These are phyloP conservation scores for Lentinula novae-zelandiae DNA, from an alignment of 1,284 basidiomycete species.

Conservation along the genomic window DNA sequence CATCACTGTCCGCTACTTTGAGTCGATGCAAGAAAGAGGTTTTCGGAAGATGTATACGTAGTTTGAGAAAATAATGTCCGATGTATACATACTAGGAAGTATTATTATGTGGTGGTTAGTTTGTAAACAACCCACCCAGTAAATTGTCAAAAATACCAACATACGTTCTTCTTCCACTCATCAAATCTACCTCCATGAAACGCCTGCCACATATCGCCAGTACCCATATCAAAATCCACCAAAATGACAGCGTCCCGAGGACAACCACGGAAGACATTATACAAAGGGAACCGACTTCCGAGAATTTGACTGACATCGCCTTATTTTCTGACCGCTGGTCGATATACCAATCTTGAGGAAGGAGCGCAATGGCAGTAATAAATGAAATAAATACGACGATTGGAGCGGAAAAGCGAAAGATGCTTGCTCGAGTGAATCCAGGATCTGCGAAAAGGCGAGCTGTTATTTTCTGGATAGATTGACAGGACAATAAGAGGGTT, in stretches of 20 bases:
- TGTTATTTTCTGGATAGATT: neutral
- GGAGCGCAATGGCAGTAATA: neutral
- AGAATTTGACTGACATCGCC: neutral
- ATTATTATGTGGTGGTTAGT: neutral
- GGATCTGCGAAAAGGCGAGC: constrained; percentile 1
- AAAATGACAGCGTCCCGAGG: neutral
- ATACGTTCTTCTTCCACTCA: neutral
- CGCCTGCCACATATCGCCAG: neutral
- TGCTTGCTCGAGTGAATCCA: constrained; percentile 4
- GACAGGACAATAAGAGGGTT: neutral
- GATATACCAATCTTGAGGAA: neutral
- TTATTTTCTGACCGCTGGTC: neutral
- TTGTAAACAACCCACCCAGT: constrained; percentile 2
- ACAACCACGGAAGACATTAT: neutral
- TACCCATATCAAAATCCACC: constrained; percentile 7
- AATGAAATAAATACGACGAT: constrained; percentile 9
- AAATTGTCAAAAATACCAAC: neutral
- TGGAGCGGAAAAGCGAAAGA: constrained; percentile 7
- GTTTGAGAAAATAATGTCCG: too few species aligned
- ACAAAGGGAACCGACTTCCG: neutral
- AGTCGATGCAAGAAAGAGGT: too few species aligned
- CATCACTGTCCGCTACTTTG: too few species aligned
- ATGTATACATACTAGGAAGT: neutral
- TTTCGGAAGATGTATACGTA: too few species aligned
- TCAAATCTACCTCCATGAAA: neutral